phyloP scores from a whole-genome alignment of 2,329 filamentous ascomycete genomes.

The Pseudogymnoascus sp. region DNA sequence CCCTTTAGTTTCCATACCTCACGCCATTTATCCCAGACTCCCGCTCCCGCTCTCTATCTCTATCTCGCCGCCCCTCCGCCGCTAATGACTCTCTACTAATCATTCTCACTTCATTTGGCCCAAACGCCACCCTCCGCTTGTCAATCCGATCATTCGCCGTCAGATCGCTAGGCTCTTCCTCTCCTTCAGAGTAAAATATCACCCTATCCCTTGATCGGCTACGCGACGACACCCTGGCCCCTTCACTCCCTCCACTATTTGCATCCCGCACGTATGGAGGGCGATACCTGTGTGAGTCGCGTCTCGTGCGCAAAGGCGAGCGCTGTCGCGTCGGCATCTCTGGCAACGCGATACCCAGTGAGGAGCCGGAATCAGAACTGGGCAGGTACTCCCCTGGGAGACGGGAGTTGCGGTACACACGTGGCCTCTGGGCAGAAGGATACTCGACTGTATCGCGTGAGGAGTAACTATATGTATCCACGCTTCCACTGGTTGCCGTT shows the following conservation, averaged over 20 bases:
- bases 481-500: not conserved
- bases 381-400: not conserved
- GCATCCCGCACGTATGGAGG: not conserved
- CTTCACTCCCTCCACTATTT: not conserved
- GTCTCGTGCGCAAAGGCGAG: not conserved
- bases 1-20: not conserved
- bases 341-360: not conserved
- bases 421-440: not conserved
- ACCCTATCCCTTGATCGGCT: conserved; percentile 1
- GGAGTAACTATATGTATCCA: conserved; percentile 3
- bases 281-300: not conserved
- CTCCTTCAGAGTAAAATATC: not conserved
- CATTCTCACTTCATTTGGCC: not conserved
- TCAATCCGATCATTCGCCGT: conserved; percentile 8
- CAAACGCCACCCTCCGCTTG: not conserved
- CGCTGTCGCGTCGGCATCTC: not conserved
- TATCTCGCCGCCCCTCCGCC: not conserved
- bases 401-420: not conserved
- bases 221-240: not conserved
- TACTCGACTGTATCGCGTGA: not conserved
- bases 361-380: not conserved
- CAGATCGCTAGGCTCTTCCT: not conserved
- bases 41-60: not conserved
- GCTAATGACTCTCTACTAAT: conserved; percentile 1
- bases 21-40: not conserved